Evolutionary conservation across 2,329 filamentous ascomycete genomes (phyloP), one percentile per base, ranked within the genome.

Genomic region (Plectosphaerella sp.): DNA sequence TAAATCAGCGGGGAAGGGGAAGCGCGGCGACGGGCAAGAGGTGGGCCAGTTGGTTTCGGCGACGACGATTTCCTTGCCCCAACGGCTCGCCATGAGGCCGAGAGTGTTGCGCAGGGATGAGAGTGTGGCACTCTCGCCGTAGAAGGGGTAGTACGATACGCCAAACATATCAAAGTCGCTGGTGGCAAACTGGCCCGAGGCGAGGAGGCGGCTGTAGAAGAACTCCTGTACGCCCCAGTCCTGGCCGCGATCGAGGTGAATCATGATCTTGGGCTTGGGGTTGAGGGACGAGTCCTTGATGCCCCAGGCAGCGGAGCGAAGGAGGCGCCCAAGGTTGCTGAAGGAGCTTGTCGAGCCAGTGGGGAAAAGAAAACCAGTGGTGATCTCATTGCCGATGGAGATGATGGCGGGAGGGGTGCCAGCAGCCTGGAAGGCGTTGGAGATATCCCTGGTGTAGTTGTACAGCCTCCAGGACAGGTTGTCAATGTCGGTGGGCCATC

Each of bases 201-300:
- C 72, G 0, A 87, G 71, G 0, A 86, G 77, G 3, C 71, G 72
- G 22, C 77, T 76, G 68, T 89, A 90, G 67, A 81, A 88, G 71
- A 76, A 84, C 55, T 86, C 69, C 63, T 89, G 86, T 3, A 79
- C 78, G 4, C 68, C 72, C 83, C 81, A 88, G 57, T 86, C 77
- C 84, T 86, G 91, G n/a, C 87, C 87, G 61, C 88, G 86, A 65
- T 90, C 86, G 4, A 89, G 75, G 61, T 90, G 87, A 41, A 90
- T 80, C 83, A 90, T 84, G 65, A 89, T 88, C 63, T 84, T 80
- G 2, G 86, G 84, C 56, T 79, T 76, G 0, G 77, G 73, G 41
- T 65, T 65, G 24, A 87, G 69, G 3, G 67, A 71, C 5, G 82
- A 86, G 60, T 87, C 82, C 60, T 83, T 86, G 61, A 91, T 76